Conservation (phyloP, 169 alveolate genomes). For the Plasmodium relictum region DNA sequence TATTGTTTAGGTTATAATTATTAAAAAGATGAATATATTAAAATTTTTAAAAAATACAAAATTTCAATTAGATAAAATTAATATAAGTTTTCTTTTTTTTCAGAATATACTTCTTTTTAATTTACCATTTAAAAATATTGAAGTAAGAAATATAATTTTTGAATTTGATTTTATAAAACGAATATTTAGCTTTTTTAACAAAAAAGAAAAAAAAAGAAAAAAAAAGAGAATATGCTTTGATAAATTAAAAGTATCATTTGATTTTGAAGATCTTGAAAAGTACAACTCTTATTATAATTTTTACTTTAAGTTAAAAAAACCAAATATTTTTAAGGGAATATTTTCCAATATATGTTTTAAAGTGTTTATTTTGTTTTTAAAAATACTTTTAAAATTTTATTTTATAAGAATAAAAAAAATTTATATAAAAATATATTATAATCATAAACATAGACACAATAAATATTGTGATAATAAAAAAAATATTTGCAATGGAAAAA, state of each 20-base stretch:
- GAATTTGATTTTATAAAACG: constrained; percentile 25
- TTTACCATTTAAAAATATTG: constrained; percentile 40
- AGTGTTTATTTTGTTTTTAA: constrained; percentile 11
- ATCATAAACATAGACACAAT: constrained; percentile 47
- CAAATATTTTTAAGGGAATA: not conserved
- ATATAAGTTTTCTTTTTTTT: constrained; percentile 13
- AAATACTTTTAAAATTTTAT: constrained; percentile 37
- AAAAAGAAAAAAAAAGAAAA: not conserved
- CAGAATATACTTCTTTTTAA: constrained; percentile 22
- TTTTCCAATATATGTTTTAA: constrained; percentile 9
- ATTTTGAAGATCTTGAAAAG: constrained; percentile 14
- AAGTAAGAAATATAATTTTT: constrained; percentile 27
- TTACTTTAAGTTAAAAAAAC: constrained; percentile 9
- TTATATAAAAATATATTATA: constrained; percentile 22
- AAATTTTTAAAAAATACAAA: constrained; percentile 36
- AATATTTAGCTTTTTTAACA: constrained; percentile 12
- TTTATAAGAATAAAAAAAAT: constrained; percentile 18
- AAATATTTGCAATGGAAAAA: constrained; percentile 5
- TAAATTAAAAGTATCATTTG: constrained; percentile 9
- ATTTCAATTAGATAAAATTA: constrained; percentile 17
- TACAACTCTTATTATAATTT: constrained; percentile 30
- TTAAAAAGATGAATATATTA: constrained; percentile 43
- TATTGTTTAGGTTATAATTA: not conserved
- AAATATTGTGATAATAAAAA: constrained; percentile 20
- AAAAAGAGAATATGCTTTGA: not conserved